Conservation (phyloP, 2,329 filamentous ascomycete genomes). For the Calonectria pseudoturangicola region DNA sequence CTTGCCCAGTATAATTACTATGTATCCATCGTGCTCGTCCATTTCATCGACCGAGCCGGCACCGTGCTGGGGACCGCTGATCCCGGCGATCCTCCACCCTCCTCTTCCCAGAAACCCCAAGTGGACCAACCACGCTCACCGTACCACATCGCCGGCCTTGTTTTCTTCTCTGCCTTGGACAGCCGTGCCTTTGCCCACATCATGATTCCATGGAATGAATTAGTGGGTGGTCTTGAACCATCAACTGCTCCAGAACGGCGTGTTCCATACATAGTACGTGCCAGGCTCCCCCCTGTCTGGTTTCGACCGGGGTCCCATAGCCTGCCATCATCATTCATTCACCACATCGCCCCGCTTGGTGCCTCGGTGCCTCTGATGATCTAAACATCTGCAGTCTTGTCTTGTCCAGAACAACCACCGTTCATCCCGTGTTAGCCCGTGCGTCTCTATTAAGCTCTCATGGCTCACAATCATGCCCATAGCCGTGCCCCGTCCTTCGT, state of each 20-base stretch:
- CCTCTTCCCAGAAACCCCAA: conserved; percentile 1
- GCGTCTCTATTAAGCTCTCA: conserved; percentile 4
- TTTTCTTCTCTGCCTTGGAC: conserved; percentile 1
- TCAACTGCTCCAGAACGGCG: conserved; percentile 44
- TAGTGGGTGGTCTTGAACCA: conserved; percentile 33
- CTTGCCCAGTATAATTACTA: conserved; percentile 18
- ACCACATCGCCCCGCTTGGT: conserved; percentile 2
- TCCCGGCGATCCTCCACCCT: conserved; percentile 32
- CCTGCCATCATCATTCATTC: conserved; percentile 31
- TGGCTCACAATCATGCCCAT: not conserved
- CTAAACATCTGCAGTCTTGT: conserved; percentile 6
- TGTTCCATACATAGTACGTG: conserved; percentile 49
- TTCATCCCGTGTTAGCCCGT: conserved; percentile 9
- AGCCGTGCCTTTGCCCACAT: conserved; percentile 1
- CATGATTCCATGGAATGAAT: conserved; percentile 17
- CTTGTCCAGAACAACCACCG: conserved; percentile 19
- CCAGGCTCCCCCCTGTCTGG: conserved; percentile 45
- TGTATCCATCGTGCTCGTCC: not conserved
- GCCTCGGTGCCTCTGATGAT: conserved; percentile 19
- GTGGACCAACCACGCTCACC: conserved; percentile 35
- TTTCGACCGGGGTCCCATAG: conserved; percentile 23
- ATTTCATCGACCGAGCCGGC: conserved; percentile 8
- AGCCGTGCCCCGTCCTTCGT: not conserved
- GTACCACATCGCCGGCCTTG: not conserved
- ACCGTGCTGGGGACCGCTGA: conserved; percentile 12